Conservation (phyloP, 1,284 basidiomycete species). For the Somion occarium region DNA sequence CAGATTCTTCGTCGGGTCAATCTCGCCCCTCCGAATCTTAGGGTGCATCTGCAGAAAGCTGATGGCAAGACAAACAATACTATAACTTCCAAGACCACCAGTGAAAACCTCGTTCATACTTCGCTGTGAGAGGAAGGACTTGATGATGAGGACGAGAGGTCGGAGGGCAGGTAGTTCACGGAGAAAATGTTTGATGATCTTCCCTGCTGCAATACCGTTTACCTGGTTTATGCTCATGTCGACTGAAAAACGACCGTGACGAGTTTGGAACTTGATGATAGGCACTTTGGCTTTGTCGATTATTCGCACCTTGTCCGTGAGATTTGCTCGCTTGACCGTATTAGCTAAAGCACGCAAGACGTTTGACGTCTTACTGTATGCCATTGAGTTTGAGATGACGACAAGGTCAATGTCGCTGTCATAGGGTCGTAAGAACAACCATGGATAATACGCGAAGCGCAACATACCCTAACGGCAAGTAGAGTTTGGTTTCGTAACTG, state of each 20-base stretch:
- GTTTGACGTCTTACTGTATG: constrained; percentile 50
- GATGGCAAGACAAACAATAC: constrained; percentile 89
- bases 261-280: constrained; percentile 89
- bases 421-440: constrained; percentile 9
- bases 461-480: constrained; percentile 88
- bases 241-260: constrained; percentile 74
- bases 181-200: constrained; percentile 81
- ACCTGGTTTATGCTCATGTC: constrained; percentile 90
- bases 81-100: constrained; percentile 92
- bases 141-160: constrained; percentile 81
- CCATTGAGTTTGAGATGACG: constrained; percentile 63
- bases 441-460: no score
- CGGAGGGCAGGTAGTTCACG: constrained; percentile 72
- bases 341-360: constrained; percentile 64
- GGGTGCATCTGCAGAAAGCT: constrained; percentile 97
- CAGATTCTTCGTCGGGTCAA: constrained; percentile 83
- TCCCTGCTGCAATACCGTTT: constrained; percentile 79
- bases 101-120: constrained; percentile 97
- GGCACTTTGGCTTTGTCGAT: constrained; percentile 91
- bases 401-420: constrained; percentile 82
- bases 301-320: constrained; percentile 73
- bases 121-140: constrained; percentile 86
- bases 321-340: constrained; percentile 53
- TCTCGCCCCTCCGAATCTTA: constrained; percentile 84
- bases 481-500: constrained; percentile 91